Base-by-base conservation (phyloP, 495 filamentous ascomycete species). In the Xeromyces bisporus region DNA sequence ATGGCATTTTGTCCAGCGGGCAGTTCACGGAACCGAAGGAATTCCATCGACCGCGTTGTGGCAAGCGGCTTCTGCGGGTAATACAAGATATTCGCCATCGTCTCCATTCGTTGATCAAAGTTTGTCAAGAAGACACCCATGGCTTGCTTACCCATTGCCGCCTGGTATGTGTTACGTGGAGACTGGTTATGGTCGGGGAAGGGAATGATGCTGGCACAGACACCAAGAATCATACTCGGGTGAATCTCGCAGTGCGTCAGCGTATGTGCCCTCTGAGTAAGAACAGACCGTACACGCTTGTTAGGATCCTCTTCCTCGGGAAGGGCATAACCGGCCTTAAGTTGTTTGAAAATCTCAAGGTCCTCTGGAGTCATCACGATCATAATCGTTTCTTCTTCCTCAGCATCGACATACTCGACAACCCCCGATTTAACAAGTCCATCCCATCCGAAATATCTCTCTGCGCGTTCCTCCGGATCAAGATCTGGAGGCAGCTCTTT, bases 131-230 rank as follows among this genome's bases (percentile, higher is more conserved):
- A 93, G 34, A 94, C 83, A 44, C 89, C 89, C 91, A 99, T 99
- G 29, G 89, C 89, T 66, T 99, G 89, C 60, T 99, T 99, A 59
- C 89, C 89, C 89, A 99, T 99, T 46, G 89, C 89, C 43, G 89
- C 93, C 48, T 99, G 91, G 58, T 96, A 96, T 3, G 89, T 99
- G 50, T 96, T 96, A 75, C 91, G 71, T 37, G 89, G 89, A 35
- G 85, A 93, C 70, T 84, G 89, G 50, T 99, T 99, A 61, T 99
- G 89, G 56, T 99, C 91, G 3, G 89, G 89, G 71, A 96, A 99
- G 0, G 89, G 89, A 62, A 99, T 99, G 54, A 99, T 96, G 64
- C 83, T 92, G 33, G 89, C 89, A 48, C 91, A 96, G 35, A 96
- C 85, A 38, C 89, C 91, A 29, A 96, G 59, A 51, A 99, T 84